Evolutionary conservation across 495 filamentous ascomycete species (phyloP), one percentile per base, ranked within the genome.

Genomic region (Staphylotrichum tortipilum): DNA sequence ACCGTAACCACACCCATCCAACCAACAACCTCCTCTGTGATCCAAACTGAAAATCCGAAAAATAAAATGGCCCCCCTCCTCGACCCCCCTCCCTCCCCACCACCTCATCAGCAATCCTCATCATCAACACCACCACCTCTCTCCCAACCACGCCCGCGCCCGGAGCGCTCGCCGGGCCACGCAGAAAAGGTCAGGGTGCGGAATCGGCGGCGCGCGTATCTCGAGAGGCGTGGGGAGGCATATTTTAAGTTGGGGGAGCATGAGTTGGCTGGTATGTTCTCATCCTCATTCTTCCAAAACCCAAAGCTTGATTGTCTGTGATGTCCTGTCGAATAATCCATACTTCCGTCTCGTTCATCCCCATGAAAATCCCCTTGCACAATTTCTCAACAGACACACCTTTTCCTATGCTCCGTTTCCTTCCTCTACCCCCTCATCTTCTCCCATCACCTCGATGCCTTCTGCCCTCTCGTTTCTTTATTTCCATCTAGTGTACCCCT

Each of bases 171-270:
- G 3, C 57, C 63, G 1, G 59, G 64, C 18, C 58, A 63, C 18
- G 36, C 58, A 3, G 63, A 59, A 12, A 61, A 56, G 21, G 64
- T 75, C 45, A 56, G 67, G 7, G 56, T 63, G 3, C 67, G 66
- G 44, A 76, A 76, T 51, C 61, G 73, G 8, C 56, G 73, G 11
- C 58, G 68, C 28, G 69, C 69, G 49, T 75, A 71, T 29, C 57
- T 76, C 3, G 56, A 64, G 8, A 58, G 63, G 7, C 60, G 73
- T 51, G n/a, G n/a, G n/a, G 65, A 63, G 11, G 52, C 37, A 22
- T 76, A 76, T 41, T 72, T 72, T 31, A 26, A 54, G 21, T 67
- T 57, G 0, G 34, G 56, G 1, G 71, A 75, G 18, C 71, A 75
- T 40, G 73, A 76, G 53, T 59, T 74, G 2, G 63, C 71, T 9